Conservation (phyloP, 306 rosid genomes). For the Acacia acuminata region DNA sequence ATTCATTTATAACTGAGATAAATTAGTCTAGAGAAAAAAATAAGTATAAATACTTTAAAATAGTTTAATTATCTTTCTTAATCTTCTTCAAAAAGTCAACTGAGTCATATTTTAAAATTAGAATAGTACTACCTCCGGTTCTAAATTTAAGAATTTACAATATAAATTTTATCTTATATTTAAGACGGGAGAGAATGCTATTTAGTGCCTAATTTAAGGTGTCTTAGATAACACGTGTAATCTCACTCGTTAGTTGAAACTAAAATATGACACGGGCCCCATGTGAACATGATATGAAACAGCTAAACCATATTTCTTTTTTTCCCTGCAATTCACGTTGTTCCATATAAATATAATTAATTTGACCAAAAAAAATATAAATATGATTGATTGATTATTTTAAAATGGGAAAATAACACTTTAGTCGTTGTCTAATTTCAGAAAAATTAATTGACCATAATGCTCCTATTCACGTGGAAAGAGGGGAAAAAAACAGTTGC, state of each 20-base stretch:
- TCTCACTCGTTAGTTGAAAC: not conserved
- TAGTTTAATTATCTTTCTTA: no score
- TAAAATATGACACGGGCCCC: not conserved
- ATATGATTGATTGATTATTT: not conserved
- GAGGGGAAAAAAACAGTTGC: not conserved
- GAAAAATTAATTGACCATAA: not conserved
- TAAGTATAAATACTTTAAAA: no score
- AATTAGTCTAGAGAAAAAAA: no score
- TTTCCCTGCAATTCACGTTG: not conserved
- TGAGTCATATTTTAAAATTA: no score
- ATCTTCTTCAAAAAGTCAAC: no score
- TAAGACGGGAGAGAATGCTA: no score
- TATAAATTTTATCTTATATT: no score
- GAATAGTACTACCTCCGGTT: no score
- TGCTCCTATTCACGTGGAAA: not conserved
- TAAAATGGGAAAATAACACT: no score
- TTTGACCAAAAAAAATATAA: not conserved
- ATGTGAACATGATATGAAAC: not conserved
- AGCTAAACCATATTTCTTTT: not conserved
- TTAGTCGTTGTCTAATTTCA: no score
- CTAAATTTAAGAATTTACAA: no score
- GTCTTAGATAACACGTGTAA: not conserved
- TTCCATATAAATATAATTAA: not conserved
- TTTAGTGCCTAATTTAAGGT: not conserved
- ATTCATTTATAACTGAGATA: no score